These are phyloP conservation scores for Iberis amara DNA, from an alignment of 441 rosid genomes.

Conservation along the genomic window DNA sequence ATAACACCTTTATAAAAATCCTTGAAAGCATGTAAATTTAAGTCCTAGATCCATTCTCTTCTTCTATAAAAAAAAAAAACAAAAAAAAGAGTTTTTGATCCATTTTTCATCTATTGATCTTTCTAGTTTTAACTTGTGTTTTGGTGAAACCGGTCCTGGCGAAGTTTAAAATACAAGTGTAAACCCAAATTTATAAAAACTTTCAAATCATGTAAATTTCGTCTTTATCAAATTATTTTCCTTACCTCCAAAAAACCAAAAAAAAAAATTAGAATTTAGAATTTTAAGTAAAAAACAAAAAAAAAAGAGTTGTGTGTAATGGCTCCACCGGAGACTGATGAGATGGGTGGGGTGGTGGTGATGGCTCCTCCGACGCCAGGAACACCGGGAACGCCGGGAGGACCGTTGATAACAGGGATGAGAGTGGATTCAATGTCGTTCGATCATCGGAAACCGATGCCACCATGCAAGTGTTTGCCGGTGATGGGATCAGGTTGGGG, in stretches of 20 bases:
- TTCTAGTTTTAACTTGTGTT: constrained; percentile 5
- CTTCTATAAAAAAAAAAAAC: background rate
- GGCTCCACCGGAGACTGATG: constrained; percentile 29
- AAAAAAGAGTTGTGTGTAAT: constrained; percentile 4
- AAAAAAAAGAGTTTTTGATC: constrained; percentile 14
- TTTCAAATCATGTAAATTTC: constrained; percentile 48
- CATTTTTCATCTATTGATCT: constrained; percentile 9
- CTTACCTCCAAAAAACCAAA: constrained; percentile 16
- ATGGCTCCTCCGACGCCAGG: constrained; percentile 64
- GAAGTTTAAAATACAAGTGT: constrained; percentile 37
- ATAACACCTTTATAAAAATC: constrained; percentile 31
- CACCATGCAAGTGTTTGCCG: constrained; percentile 86
- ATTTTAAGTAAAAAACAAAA: background rate
- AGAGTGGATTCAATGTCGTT: constrained; percentile 84
- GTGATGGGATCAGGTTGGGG: constrained; percentile 64
- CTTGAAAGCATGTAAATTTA: constrained; percentile 31
- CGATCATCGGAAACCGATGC: constrained; percentile 76
- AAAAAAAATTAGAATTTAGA: constrained; percentile 19
- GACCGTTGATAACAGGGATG: constrained; percentile 63
- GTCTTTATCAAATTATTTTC: constrained; percentile 6
- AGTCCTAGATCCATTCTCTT: constrained; percentile 21
- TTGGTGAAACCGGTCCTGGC: constrained; percentile 37
- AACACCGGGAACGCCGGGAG: constrained; percentile 88
- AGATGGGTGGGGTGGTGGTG: constrained; percentile 46
- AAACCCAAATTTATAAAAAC: constrained; percentile 45